Conservation (phyloP, 345 rosid species). For the Eutrema heterophyllum region DNA sequence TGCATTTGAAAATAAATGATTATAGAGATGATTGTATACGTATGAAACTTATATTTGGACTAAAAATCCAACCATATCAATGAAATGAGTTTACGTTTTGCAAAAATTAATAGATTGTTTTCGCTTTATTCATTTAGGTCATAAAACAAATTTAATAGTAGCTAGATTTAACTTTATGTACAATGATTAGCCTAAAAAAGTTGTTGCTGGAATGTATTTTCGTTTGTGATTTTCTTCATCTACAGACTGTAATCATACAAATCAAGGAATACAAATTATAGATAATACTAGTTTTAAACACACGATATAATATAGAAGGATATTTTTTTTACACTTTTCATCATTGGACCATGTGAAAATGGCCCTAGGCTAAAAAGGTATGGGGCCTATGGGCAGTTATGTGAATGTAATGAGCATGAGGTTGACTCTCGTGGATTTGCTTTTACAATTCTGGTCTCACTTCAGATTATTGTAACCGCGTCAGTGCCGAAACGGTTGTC, state of each 20-base stretch:
- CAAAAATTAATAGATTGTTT: neutral
- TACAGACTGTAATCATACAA: neutral
- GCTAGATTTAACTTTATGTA: neutral
- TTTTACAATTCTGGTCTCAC: slow-evolving; percentile 8
- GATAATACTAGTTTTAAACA: neutral
- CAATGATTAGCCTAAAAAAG: slow-evolving; percentile 13
- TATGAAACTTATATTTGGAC: neutral
- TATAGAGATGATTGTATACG: neutral
- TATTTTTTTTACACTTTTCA: neutral
- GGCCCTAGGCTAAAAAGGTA: slow-evolving; percentile 5
- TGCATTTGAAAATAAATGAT: neutral
- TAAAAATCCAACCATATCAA: neutral
- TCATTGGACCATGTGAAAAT: slow-evolving; percentile 16
- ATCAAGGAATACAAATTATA: neutral
- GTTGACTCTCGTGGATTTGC: slow-evolving; percentile 16
- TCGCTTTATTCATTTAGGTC: neutral
- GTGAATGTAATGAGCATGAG: slow-evolving; percentile 8
- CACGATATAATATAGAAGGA: neutral
- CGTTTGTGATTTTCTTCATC: neutral
- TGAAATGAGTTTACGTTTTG: neutral
- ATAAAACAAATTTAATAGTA: neutral
- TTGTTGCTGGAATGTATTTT: neutral
- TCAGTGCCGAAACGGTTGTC: neutral
- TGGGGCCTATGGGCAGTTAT: slow-evolving; percentile 11
- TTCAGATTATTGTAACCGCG: slow-evolving; percentile 13